These are phyloP conservation scores for Endocarpon pusillum DNA, from an alignment of 495 filamentous ascomycete species.

Conservation along the genomic window DNA sequence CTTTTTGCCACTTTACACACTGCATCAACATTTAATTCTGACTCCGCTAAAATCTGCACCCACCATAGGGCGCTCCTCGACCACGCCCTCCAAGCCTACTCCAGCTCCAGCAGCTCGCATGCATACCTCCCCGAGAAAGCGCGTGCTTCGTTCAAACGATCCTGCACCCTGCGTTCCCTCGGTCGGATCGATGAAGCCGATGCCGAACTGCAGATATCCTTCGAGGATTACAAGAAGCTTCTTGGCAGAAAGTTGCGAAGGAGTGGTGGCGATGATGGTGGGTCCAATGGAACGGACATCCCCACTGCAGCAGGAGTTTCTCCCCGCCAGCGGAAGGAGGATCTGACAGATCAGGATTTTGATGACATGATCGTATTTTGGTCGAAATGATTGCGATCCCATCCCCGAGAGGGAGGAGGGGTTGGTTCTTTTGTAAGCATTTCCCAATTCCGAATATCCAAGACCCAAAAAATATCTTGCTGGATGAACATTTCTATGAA, in stretches of 20 bases:
- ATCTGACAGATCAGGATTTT: slow-evolving; percentile 6
- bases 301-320: too few species aligned
- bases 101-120: not conserved
- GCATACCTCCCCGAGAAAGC: not conserved
- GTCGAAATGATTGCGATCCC: slow-evolving; percentile 11
- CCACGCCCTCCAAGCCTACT: slow-evolving; percentile 6
- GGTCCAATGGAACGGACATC: slow-evolving; percentile 2
- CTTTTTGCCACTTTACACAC: too few species aligned
- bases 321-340: slow-evolving; percentile 1
- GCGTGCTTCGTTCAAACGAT: not conserved
- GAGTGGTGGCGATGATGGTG: slow-evolving; percentile 1
- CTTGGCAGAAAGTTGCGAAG: slow-evolving; percentile 2
- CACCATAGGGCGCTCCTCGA: slow-evolving; percentile 1
- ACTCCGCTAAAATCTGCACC: not conserved
- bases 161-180: not conserved
- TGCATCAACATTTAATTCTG: too few species aligned
- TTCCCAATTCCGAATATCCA: too few species aligned
- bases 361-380: slow-evolving; percentile 8
- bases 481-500: too few species aligned
- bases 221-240: slow-evolving; percentile 1
- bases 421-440: too few species aligned
- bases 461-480: too few species aligned
- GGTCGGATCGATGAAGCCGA: not conserved
- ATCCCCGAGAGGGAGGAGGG: too few species aligned
- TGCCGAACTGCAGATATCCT: too few species aligned